These are phyloP conservation scores for Quercus tomentella DNA, from an alignment of 331 rosid species.

Conservation along the genomic window DNA sequence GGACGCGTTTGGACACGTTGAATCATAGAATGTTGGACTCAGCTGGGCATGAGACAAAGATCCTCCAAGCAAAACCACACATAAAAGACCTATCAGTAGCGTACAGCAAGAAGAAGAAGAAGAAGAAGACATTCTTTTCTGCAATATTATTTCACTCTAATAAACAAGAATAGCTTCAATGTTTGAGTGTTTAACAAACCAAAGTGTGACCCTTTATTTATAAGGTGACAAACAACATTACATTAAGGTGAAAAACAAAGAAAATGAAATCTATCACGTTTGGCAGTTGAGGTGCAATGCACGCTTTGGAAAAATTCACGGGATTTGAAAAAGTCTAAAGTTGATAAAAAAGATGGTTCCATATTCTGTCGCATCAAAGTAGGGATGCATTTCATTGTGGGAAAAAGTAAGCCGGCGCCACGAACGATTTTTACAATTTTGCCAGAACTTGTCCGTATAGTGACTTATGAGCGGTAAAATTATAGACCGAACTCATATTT, in stretches of 20 bases:
- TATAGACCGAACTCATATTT: too few species aligned
- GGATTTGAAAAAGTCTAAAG: neutral
- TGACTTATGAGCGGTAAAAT: too few species aligned
- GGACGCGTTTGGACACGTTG: constrained; percentile 29
- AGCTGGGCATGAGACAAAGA: constrained; percentile 31
- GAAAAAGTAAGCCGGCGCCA: too few species aligned
- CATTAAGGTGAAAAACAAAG: too few species aligned
- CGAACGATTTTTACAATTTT: too few species aligned
- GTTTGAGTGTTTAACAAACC: neutral
- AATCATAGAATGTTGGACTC: constrained; percentile 30
- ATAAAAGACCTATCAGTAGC: constrained; percentile 15
- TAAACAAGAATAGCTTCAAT: neutral
- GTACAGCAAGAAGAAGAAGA: neutral
- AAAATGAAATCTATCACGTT: too few species aligned
- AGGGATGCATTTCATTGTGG: too few species aligned
- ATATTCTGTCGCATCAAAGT: neutral
- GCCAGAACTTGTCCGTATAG: accelerated
- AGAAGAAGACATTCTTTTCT: constrained; percentile 18
- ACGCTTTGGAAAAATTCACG: neutral
- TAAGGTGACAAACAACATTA: too few species aligned
- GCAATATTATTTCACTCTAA: neutral
- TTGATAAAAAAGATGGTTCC: neutral
- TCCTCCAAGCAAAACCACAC: constrained; percentile 14
- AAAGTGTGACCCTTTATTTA: neutral
- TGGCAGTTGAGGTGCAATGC: too few species aligned